These are phyloP conservation scores for Saccharomyces paradoxus DNA, from an alignment of 805 yeast genomes.

Conservation along the genomic window DNA sequence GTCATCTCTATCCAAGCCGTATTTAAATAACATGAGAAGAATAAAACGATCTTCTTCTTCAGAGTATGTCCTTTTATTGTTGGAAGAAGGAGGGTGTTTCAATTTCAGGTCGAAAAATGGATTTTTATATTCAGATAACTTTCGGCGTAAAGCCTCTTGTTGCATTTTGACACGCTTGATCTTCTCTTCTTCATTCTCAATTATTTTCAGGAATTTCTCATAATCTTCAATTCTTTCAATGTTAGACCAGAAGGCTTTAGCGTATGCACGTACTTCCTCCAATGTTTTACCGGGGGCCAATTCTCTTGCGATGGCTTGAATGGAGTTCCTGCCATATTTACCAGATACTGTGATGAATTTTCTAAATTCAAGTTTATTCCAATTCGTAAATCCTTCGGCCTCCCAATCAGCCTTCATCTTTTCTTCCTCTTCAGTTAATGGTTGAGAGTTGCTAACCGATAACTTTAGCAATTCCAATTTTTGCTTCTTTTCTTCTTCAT, in stretches of 20 bases:
- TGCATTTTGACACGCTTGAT: slow-evolving; percentile 57
- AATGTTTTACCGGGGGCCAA: slow-evolving; percentile 66
- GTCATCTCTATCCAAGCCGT: slow-evolving; percentile 73
- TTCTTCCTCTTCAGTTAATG: slow-evolving; percentile 77
- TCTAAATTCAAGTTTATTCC: slow-evolving; percentile 84
- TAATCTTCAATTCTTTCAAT: slow-evolving; percentile 78
- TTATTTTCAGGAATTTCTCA: slow-evolving; percentile 71
- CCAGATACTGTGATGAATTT: slow-evolving; percentile 68
- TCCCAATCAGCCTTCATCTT: slow-evolving; percentile 50
- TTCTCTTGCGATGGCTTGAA: slow-evolving; percentile 64
- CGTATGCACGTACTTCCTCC: slow-evolving; percentile 74
- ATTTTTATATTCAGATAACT: slow-evolving; percentile 57
- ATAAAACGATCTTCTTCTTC: slow-evolving; percentile 90
- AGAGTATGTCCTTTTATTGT: slow-evolving; percentile 59
- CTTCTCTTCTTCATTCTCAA: slow-evolving; percentile 85
- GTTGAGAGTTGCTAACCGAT: slow-evolving; percentile 68
- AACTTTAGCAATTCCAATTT: slow-evolving; percentile 54
- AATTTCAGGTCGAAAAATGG: slow-evolving; percentile 76
- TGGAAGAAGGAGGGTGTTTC: slow-evolving; percentile 62
- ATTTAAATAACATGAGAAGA: slow-evolving; percentile 66
- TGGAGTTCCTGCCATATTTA: slow-evolving; percentile 73
- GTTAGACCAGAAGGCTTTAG: slow-evolving; percentile 73
- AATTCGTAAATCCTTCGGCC: slow-evolving; percentile 63
- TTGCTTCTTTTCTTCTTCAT: slow-evolving; percentile 37
- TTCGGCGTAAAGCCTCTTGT: slow-evolving; percentile 69